phyloP scores from a whole-genome alignment of 805 yeast genomes.

The Candida coquimbonensis region DNA sequence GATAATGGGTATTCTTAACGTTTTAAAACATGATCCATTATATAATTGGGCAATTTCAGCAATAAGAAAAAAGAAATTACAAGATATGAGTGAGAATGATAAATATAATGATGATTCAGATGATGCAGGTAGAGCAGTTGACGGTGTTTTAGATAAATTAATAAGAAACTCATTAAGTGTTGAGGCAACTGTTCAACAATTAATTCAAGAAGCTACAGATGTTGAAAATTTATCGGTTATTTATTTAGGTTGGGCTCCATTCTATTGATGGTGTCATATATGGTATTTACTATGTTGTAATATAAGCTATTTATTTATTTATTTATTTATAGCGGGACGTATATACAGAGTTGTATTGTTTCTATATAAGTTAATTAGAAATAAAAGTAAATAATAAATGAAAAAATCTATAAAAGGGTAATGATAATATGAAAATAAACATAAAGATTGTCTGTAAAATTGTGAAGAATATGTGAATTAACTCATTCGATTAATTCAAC shows the following conservation, averaged over 20 bases:
- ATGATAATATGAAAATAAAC: no score
- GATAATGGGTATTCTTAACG: slow-evolving; percentile 77
- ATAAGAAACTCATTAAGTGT: slow-evolving; percentile 59
- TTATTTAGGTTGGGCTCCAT: slow-evolving; percentile 83
- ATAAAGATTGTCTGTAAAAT: no score
- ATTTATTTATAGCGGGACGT: no score
- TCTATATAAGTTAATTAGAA: no score
- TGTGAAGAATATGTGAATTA: no score
- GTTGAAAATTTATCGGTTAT: slow-evolving; percentile 62
- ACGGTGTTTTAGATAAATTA: slow-evolving; percentile 65
- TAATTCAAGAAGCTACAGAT: slow-evolving; percentile 71
- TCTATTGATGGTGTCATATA: slow-evolving; percentile 32
- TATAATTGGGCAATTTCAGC: slow-evolving; percentile 90
- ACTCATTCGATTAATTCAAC: slow-evolving; percentile 56
- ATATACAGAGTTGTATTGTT: no score
- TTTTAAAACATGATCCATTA: slow-evolving; percentile 85
- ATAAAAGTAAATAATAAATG: no score
- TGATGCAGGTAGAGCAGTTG: slow-evolving; percentile 77
- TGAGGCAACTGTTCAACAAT: slow-evolving; percentile 78
- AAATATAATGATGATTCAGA: slow-evolving; percentile 17
- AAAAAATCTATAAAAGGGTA: no score
- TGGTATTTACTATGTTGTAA: background rate
- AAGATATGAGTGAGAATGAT: slow-evolving; percentile 18
- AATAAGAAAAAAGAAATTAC: slow-evolving; percentile 47
- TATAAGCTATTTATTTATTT: background rate